Base-by-base conservation (phyloP, 495 filamentous ascomycete species). In the Penicillium bovifimosum region DNA sequence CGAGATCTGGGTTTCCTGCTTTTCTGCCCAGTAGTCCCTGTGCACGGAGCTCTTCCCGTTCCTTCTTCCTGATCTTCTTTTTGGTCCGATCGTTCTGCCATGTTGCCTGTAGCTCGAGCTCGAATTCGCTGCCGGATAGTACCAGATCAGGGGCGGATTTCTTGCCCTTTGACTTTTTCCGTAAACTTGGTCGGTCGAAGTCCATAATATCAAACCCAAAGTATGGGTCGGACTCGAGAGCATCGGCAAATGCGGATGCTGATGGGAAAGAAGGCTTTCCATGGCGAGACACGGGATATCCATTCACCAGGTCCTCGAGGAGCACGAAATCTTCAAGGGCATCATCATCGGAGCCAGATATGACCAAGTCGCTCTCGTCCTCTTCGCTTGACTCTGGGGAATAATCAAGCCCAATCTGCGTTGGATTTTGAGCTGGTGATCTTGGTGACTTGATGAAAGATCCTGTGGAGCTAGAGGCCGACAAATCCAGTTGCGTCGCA, bases 161-260 rank as follows among this genome's bases (percentile, higher is more conserved):
- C 66, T 80, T 76, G 34, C 80, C 80, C 59, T 84, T 86, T 36
- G 77, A 57, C 55, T 76, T 81, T 33, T 71, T 75, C 40, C 72
- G 73, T 17, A 82, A 50, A 47, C 78, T 83, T 6, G 75, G 83
- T n/a, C 83, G 78, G 18, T 86, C 77, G 65, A 86, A 87, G 55
- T 93, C 90, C 82, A 90, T 89, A 27, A 93, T 73, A 61, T 96
- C 90, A 54, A 96, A 82, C 24, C 80, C 85, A 56, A 85, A 82
- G 59, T 92, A 91, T 2, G 76, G 76, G 53, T 83, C 76, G 13
- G 57, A 55, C 29, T 83, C 77, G 10, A 83, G 66, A 1, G 82
- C 81, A 60, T 91, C 84, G 0, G 85, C 86, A 52, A 91, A 79
- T 10, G 76, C 68, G 13, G 72, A 76, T 11, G 83, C 85, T 35